phyloP scores from a whole-genome alignment of 768 basidiomycete genomes.

The Mycena kentingensis region DNA sequence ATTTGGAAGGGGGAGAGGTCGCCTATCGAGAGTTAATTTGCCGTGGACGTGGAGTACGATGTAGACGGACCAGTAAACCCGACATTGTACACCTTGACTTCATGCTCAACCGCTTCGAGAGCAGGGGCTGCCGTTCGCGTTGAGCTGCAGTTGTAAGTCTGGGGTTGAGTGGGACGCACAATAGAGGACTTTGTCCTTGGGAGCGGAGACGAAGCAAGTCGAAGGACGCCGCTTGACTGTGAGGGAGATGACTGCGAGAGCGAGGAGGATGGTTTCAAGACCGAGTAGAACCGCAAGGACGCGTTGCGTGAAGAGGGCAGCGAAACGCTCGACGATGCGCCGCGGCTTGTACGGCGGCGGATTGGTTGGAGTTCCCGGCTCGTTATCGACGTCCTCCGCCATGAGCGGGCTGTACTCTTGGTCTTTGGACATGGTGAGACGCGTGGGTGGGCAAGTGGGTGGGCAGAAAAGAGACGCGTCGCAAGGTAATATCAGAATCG shows the following conservation, averaged over 20 bases:
- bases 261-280: constrained; percentile 8
- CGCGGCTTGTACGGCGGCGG: background rate
- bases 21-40: background rate
- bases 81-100: constrained; percentile 10
- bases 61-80: constrained; percentile 1
- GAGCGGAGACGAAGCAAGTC: background rate
- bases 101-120: constrained; percentile 9
- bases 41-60: background rate
- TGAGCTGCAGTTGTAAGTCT: background rate
- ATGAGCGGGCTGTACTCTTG: constrained; percentile 11
- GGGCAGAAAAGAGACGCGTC: background rate
- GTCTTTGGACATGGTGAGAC: constrained; percentile 1
- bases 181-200: constrained; percentile 5
- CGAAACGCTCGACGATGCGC: background rate
- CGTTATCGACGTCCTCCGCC: background rate
- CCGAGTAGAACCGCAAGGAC: background rate
- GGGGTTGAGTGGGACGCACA: background rate
- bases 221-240: background rate
- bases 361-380: background rate
- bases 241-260: background rate
- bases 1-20: constrained; percentile 16
- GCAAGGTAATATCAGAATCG: background rate
- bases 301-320: background rate
- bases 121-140: too few species aligned
- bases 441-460: background rate